A percentile compares a stretch with the other conserved stretches of the same genome.
These are phyloP conservation scores for Hemileccinum impolitum DNA, from an alignment of 768 basidiomycete species.

Conservation along the genomic window DNA sequence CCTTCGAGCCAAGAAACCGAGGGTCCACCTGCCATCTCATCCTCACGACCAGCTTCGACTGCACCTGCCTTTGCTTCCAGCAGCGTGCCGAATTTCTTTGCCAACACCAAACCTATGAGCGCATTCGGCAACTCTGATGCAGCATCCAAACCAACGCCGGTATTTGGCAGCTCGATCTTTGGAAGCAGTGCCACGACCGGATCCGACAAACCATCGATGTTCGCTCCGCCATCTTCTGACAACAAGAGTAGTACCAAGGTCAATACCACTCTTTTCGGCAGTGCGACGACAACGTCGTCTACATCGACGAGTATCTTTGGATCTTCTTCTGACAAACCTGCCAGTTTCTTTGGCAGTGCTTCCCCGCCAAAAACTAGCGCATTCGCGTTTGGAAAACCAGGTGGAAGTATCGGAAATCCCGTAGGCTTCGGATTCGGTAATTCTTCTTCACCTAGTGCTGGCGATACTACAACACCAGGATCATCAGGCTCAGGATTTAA, in stretches of 20 bases:
- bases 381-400: constrained; percentile 31
- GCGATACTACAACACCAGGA: constrained; percentile 15
- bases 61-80: constrained; percentile 15
- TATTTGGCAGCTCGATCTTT: constrained; percentile 27
- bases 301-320: constrained; percentile 19
- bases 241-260: constrained; percentile 14
- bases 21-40: constrained; percentile 1
- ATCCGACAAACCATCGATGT: constrained; percentile 9
- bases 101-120: constrained; percentile 13
- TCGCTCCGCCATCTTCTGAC: constrained; percentile 10
- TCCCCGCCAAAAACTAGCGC: constrained; percentile 22
- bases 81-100: constrained; percentile 23
- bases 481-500: constrained; percentile 18
- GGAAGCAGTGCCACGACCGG: constrained; percentile 16
- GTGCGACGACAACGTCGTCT: constrained; percentile 9
- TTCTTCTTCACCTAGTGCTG: constrained; percentile 17
- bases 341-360: constrained; percentile 28
- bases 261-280: constrained; percentile 18
- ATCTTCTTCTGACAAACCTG: constrained; percentile 22
- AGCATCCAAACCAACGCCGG: constrained; percentile 19
- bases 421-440: constrained; percentile 54
- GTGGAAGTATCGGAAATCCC: constrained; percentile 58
- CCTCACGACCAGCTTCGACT: constrained; percentile 11
- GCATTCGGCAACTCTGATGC: constrained; percentile 20
- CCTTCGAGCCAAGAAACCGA: constrained; percentile 13